Evolutionary conservation across 371 early-diverging fungal genomes (phyloP).

Genomic region (Lichtheimia hyalospora): DNA sequence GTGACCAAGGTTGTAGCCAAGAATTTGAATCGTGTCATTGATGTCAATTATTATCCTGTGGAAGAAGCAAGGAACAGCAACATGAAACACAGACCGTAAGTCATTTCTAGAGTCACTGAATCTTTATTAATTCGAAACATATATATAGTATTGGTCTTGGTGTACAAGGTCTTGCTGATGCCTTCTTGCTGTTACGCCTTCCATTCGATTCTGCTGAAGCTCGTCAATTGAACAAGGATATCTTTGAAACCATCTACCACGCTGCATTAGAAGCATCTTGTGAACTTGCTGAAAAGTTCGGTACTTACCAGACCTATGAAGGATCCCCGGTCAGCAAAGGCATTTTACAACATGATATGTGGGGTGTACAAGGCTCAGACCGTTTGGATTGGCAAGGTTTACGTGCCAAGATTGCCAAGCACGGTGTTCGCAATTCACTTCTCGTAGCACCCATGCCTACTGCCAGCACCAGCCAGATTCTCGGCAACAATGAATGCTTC

Average conservation of each 20-base stretch:
- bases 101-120: neutral
- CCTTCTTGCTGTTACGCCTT: conserved; percentile 91
- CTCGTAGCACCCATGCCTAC: conserved; percentile 99
- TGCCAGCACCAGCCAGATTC: conserved; percentile 97
- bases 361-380: conserved; percentile 76
- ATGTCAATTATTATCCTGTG: conserved; percentile 97
- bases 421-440: conserved; percentile 95
- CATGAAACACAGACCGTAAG: conserved; percentile 86
- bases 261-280: conserved; percentile 94
- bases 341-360: conserved; percentile 94
- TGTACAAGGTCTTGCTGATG: conserved; percentile 98
- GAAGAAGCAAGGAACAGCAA: conserved; percentile 86
- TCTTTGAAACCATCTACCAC: conserved; percentile 98
- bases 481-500: conserved; percentile 98
- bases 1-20: conserved; percentile 82
- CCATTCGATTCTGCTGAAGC: conserved; percentile 96
- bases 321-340: conserved; percentile 95
- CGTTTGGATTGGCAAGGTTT: conserved; percentile 91
- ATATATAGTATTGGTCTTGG: conserved; percentile 82
- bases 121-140: neutral
- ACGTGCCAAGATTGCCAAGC: conserved; percentile 75
- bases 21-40: conserved; percentile 98
- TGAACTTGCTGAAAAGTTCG: conserved; percentile 83
- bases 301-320: conserved; percentile 89
- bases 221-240: conserved; percentile 79